phyloP scores from a whole-genome alignment of 1,284 basidiomycete species.

The Austroboletus niveus region DNA sequence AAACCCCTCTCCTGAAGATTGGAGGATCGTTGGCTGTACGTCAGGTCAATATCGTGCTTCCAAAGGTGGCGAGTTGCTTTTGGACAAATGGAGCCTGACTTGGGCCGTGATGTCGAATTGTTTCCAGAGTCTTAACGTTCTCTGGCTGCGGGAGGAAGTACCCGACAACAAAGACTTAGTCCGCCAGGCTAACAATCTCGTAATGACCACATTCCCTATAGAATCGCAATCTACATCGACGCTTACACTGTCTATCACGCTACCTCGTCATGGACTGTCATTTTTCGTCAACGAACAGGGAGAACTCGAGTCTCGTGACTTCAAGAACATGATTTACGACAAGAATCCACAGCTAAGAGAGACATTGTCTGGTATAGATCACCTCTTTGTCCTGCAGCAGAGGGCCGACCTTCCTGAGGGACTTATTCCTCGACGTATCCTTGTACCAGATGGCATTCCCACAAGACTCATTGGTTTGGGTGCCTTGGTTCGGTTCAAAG shows the following conservation, averaged over 20 bases:
- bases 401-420: background rate
- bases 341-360: constrained; percentile 5
- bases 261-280: too few species aligned
- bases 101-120: constrained; percentile 27
- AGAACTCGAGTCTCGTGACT: constrained; percentile 25
- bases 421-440: constrained; percentile 19
- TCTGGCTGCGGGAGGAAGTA: background rate
- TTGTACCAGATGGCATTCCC: constrained; percentile 37
- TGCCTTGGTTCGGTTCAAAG: too few species aligned
- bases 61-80: constrained; percentile 12
- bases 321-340: constrained; percentile 16
- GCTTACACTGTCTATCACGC: too few species aligned
- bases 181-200: background rate
- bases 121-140: constrained; percentile 6
- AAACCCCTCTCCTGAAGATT: constrained; percentile 9
- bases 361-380: too few species aligned
- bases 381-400: too few species aligned
- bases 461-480: too few species aligned
- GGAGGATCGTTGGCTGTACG: background rate
- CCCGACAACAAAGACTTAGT: too few species aligned
- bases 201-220: background rate
- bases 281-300: constrained; percentile 1
- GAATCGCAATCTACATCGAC: background rate
- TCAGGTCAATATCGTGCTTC: constrained; percentile 4
- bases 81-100: constrained; percentile 32